Percentiles rank a stretch among this genome's conserved stretches.
Conservation (phyloP, 2,329 filamentous ascomycete genomes). For the Colletotrichum sublineola region DNA sequence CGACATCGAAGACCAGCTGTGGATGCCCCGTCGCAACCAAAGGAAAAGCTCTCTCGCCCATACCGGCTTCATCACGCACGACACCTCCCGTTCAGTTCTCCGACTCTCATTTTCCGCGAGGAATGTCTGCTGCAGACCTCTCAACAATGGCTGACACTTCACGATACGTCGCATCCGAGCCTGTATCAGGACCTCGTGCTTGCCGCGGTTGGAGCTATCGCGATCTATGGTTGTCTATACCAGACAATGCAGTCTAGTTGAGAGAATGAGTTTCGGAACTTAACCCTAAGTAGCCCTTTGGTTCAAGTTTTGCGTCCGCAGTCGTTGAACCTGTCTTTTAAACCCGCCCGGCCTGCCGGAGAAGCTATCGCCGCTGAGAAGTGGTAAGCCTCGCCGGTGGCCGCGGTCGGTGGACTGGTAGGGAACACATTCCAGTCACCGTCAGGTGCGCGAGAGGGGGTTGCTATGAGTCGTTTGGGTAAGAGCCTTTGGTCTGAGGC, state of each 20-base stretch:
- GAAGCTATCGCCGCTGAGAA: slow-evolving; percentile 64
- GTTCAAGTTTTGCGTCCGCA: slow-evolving; percentile 79
- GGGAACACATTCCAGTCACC: slow-evolving; percentile 70
- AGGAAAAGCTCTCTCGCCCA: slow-evolving; percentile 62
- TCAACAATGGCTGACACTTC: slow-evolving; percentile 53
- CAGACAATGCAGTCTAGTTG: slow-evolving; percentile 60
- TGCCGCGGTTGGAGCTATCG: slow-evolving; percentile 62
- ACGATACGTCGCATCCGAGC: slow-evolving; percentile 71
- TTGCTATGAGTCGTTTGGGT: slow-evolving; percentile 81
- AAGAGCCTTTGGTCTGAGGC: slow-evolving; percentile 79
- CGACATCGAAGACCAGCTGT: slow-evolving; percentile 44
- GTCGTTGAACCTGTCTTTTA: slow-evolving; percentile 81
- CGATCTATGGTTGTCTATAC: slow-evolving; percentile 54
- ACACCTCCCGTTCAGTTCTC: slow-evolving; percentile 85
- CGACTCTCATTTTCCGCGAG: slow-evolving; percentile 78
- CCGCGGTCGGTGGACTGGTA: slow-evolving; percentile 61
- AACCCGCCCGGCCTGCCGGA: slow-evolving; percentile 49
- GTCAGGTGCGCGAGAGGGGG: slow-evolving; percentile 66
- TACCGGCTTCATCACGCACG: slow-evolving; percentile 66
- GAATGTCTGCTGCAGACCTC: slow-evolving; percentile 69
- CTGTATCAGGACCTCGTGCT: slow-evolving; percentile 68
- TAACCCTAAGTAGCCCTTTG: slow-evolving; percentile 92
- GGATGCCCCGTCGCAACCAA: slow-evolving; percentile 44
- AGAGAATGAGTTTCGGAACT: slow-evolving; percentile 84
- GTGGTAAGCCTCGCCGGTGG: slow-evolving; percentile 54